These are phyloP conservation scores for Phlebiopsis gigantea DNA, from an alignment of 768 basidiomycete species.

Conservation along the genomic window DNA sequence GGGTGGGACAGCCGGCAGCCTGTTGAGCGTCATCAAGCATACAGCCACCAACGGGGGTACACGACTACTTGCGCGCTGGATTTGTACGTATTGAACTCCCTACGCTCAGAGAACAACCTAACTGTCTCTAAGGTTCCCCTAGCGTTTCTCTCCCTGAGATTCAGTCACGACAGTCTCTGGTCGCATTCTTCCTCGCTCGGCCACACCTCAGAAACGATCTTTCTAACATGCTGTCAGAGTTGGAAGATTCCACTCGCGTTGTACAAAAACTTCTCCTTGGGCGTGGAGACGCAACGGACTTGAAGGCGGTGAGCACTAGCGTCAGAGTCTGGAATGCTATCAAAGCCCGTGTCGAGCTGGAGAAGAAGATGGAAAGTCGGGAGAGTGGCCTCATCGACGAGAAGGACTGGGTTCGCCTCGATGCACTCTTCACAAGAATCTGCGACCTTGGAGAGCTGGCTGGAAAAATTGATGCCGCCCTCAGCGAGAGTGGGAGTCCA, in stretches of 20 bases:
- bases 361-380: constrained; percentile 46
- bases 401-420: constrained; percentile 53
- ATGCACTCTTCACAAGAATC: constrained; percentile 50
- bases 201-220: constrained; percentile 66
- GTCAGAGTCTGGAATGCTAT: constrained; percentile 57
- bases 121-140: constrained; percentile 59
- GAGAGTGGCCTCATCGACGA: constrained; percentile 19
- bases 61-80: constrained; percentile 67
- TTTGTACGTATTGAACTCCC: constrained; percentile 49
- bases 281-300: constrained; percentile 60
- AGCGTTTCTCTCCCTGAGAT: constrained; percentile 74
- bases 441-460: constrained; percentile 47
- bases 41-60: constrained; percentile 77
- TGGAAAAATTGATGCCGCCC: constrained; percentile 45
- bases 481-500: neutral
- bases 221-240: constrained; percentile 42
- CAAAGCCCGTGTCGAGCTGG: constrained; percentile 44
- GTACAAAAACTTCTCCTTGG: constrained; percentile 72
- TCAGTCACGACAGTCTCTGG: constrained; percentile 67
- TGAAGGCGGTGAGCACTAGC: constrained; percentile 58
- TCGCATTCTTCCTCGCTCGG: constrained; percentile 59
- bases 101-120: neutral
- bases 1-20: constrained; percentile 66
- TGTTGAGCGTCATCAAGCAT: constrained; percentile 69
- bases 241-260: constrained; percentile 70